Percentiles rank a stretch among this genome's conserved stretches.
Evolutionary conservation across 306 rosid species (phyloP).

Genomic region (Quercus wislizeni): DNA sequence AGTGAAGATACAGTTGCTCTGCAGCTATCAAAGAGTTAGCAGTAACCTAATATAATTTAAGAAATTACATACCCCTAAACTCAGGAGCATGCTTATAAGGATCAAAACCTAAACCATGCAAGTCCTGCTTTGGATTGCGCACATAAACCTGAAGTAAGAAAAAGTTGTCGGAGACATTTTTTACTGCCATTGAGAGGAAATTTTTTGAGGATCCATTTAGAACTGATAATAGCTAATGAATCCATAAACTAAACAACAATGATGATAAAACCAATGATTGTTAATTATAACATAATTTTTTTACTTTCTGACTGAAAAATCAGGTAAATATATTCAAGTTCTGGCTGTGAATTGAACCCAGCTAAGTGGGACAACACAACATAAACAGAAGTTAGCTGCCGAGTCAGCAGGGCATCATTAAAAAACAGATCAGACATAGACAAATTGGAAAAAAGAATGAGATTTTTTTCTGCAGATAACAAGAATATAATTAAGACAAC

Average conservation of each 20-base stretch:
- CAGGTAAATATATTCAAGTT: no score
- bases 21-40: slow-evolving; percentile 3
- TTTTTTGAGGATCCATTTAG: slow-evolving; percentile 1
- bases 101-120: slow-evolving; percentile 94
- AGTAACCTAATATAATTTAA: slow-evolving; percentile 6
- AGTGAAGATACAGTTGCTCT: not conserved
- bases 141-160: slow-evolving; percentile 60
- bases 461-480: no score
- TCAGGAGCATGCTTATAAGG: slow-evolving; percentile 98
- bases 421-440: no score
- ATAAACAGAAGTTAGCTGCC: no score
- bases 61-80: slow-evolving; percentile 70
- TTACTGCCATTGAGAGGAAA: not conserved
- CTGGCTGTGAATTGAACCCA: no score
- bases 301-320: no score
- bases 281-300: no score
- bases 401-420: no score
- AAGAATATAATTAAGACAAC: no score
- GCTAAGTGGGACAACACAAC: no score
- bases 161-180: slow-evolving; percentile 15
- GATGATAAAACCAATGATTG: no score
- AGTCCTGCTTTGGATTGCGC: slow-evolving; percentile 82
- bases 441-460: no score
- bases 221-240: slow-evolving; percentile 6
- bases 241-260: not conserved